These are phyloP conservation scores for Globisporangium orthogonon DNA, from an alignment of 352 stramenopile species.

Conservation along the genomic window DNA sequence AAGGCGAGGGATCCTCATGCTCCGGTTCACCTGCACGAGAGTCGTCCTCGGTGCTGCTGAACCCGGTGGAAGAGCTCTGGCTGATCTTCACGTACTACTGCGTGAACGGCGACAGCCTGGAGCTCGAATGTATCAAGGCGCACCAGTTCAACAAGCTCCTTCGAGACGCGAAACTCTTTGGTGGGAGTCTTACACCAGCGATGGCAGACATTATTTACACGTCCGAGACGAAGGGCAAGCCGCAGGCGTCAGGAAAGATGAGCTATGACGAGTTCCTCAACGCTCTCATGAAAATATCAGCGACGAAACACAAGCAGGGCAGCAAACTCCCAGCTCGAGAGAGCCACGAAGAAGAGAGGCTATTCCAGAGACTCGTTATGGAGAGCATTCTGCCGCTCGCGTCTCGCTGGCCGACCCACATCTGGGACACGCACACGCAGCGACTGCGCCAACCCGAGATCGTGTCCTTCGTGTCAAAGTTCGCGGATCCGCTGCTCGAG, in stretches of 20 bases:
- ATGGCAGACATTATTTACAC: slow-evolving; percentile 81
- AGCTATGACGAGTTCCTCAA: slow-evolving; percentile 79
- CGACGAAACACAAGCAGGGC: slow-evolving; percentile 20
- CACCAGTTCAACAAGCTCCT: slow-evolving; percentile 74
- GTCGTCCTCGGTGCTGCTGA: slow-evolving; percentile 3
- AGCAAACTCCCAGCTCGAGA: slow-evolving; percentile 29
- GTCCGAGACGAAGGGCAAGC: slow-evolving; percentile 66
- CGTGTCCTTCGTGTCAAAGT: slow-evolving; percentile 56
- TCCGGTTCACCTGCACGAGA: neutral
- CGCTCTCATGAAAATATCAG: slow-evolving; percentile 61
- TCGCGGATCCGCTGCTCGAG: slow-evolving; percentile 52
- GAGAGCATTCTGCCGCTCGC: slow-evolving; percentile 55
- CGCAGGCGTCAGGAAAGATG: slow-evolving; percentile 53
- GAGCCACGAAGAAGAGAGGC: slow-evolving; percentile 37
- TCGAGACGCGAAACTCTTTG: slow-evolving; percentile 51
- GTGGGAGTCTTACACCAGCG: slow-evolving; percentile 40
- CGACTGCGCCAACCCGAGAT: slow-evolving; percentile 40
- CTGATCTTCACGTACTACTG: slow-evolving; percentile 80
- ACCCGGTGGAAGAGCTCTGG: slow-evolving; percentile 66
- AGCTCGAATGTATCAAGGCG: slow-evolving; percentile 60
- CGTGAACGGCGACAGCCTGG: slow-evolving; percentile 64
- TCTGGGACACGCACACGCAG: slow-evolving; percentile 47
- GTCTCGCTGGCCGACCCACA: slow-evolving; percentile 42
- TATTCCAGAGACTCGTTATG: slow-evolving; percentile 50
- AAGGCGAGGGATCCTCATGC: neutral